Evolutionary conservation across 192 early-diverging fungal species (phyloP).

Genomic region (Lobosporangium transversale): DNA sequence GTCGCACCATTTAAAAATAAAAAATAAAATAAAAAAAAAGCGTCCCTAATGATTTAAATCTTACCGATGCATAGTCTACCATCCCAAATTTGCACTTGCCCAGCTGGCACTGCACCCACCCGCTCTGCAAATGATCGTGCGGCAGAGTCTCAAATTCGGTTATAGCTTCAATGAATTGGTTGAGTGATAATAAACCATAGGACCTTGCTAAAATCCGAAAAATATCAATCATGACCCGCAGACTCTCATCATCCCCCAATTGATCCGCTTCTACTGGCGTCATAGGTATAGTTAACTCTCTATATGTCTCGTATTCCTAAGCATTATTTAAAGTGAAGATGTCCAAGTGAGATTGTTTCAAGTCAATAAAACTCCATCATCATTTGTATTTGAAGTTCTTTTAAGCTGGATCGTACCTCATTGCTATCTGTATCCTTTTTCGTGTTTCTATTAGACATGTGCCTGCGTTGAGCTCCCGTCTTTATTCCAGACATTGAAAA

Average conservation of each 20-base stretch:
- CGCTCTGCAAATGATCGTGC: constrained; percentile 32
- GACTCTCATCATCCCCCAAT: constrained; percentile 10
- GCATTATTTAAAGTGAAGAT: too few species aligned
- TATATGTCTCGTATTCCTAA: constrained; percentile 4
- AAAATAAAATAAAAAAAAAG: too few species aligned
- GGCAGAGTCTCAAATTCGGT: constrained; percentile 32
- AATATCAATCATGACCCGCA: constrained; percentile 16
- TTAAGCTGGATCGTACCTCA: too few species aligned
- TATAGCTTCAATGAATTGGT: constrained; percentile 39
- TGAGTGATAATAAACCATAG: constrained; percentile 34
- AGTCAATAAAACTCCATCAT: too few species aligned
- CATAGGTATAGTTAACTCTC: neutral
- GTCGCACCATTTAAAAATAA: too few species aligned
- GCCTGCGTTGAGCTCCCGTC: neutral
- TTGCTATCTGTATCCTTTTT: constrained; percentile 2
- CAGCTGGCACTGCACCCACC: constrained; percentile 55
- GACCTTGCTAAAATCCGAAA: constrained; percentile 27
- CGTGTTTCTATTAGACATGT: neutral
- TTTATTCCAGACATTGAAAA: neutral
- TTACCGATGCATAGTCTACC: constrained; percentile 54
- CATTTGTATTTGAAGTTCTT: too few species aligned
- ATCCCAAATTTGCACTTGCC: constrained; percentile 54
- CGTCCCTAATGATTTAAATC: neutral
- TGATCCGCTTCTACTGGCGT: constrained; percentile 8
- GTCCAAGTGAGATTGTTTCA: too few species aligned